phyloP scores from a whole-genome alignment of 202 grass and related monocot genomes.

The Schoenoplectus triqueter region DNA sequence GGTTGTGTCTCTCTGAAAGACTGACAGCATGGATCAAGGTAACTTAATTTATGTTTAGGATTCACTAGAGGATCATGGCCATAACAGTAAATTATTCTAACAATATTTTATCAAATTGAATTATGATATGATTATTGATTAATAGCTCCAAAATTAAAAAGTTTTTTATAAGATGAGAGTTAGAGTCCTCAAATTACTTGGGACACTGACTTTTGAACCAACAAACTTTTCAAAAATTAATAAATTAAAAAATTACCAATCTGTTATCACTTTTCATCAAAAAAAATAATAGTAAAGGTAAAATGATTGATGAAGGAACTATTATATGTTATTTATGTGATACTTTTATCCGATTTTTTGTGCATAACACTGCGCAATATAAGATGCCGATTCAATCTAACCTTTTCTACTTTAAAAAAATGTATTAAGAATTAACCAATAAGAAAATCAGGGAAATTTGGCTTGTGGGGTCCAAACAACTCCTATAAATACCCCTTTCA shows the following conservation, averaged over 20 bases:
- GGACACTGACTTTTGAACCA: neutral
- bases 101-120: neutral
- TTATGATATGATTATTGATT: neutral
- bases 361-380: neutral
- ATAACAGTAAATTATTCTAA: no score
- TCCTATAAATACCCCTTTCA: constrained; percentile 37
- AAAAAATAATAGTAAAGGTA: neutral
- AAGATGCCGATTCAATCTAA: neutral
- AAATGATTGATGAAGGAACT: neutral
- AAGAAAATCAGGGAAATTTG: constrained; percentile 1
- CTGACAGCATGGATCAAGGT: no score
- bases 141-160: neutral
- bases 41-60: no score
- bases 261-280: neutral
- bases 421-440: neutral
- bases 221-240: neutral
- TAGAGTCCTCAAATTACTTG: neutral
- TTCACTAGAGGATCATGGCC: no score
- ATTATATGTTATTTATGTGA: neutral
- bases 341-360: neutral
- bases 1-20: no score
- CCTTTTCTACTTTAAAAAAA: neutral
- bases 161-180: neutral
- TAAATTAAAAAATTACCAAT: neutral
- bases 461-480: neutral